These are phyloP conservation scores for Pseudevernia furfuracea DNA, from an alignment of 495 filamentous ascomycete genomes.

Conservation along the genomic window DNA sequence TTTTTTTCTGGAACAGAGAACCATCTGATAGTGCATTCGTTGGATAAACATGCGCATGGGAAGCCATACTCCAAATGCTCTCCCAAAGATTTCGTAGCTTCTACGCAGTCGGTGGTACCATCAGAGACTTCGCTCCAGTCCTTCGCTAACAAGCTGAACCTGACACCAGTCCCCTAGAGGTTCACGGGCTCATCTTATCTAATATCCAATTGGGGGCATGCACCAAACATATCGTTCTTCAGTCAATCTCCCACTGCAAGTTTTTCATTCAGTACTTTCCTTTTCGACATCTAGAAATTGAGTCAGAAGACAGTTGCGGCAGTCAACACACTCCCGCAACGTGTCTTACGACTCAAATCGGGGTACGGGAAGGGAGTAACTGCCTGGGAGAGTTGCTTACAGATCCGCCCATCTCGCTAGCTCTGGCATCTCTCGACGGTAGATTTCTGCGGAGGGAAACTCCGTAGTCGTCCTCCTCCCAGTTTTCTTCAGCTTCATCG, in stretches of 20 bases:
- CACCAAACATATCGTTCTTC: neutral
- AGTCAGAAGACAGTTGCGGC: neutral
- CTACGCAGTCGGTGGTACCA: conserved; percentile 3
- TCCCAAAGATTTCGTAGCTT: neutral
- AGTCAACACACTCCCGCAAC: neutral
- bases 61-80: neutral
- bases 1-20: neutral
- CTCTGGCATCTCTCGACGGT: conserved; percentile 27
- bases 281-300: neutral
- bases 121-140: neutral
- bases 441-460: conserved; percentile 13
- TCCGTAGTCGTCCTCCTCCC: conserved; percentile 28
- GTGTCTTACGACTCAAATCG: neutral
- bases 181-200: neutral
- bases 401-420: conserved; percentile 26
- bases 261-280: neutral
- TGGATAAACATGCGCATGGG: neutral
- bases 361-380: too few relatives aligned
- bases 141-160: neutral
- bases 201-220: neutral
- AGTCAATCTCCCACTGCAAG: conserved; percentile 22
- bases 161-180: neutral
- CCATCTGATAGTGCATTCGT: neutral
- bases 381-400: neutral
- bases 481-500: conserved; percentile 19